Evolutionary conservation across 139 green algal species (phyloP).

Genomic region (Chlamydomonas eustigma): DNA sequence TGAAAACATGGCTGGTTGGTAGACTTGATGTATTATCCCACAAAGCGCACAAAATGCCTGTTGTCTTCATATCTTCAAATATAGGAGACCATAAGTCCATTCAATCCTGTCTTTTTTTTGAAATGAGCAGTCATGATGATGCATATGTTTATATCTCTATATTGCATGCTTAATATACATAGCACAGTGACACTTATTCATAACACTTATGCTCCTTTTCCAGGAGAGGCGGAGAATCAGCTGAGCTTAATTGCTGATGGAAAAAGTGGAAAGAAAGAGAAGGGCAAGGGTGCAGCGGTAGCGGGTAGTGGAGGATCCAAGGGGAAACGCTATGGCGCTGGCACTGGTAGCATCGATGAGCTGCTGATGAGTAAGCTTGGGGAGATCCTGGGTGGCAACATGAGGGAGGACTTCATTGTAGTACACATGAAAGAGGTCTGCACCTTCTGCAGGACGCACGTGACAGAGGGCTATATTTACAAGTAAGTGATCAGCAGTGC

Average conservation of each 20-base stretch:
- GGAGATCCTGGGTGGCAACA: constrained; percentile 77
- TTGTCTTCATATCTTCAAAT: neutral
- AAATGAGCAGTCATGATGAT: neutral
- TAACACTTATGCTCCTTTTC: neutral
- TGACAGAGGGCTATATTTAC: constrained; percentile 15
- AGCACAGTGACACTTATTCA: too few species aligned
- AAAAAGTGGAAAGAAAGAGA: constrained; percentile 31
- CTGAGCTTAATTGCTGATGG: constrained; percentile 42
- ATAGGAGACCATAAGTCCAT: neutral
- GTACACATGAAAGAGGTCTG: constrained; percentile 91
- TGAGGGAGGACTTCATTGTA: constrained; percentile 98
- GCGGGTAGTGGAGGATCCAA: constrained; percentile 54
- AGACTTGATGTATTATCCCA: neutral
- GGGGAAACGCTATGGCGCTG: constrained; percentile 66
- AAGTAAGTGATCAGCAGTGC: too few species aligned
- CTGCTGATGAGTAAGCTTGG: constrained; percentile 77
- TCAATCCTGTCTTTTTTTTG: neutral
- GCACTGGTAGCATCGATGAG: constrained; percentile 53
- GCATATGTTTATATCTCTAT: too few species aligned
- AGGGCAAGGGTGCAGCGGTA: constrained; percentile 19
- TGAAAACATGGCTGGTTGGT: too few species aligned
- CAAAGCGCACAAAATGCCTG: neutral
- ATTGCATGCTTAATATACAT: too few species aligned
- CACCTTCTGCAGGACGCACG: constrained; percentile 71
- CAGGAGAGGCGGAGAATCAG: constrained; percentile 70